These are phyloP conservation scores for Papiliotrema terrestris DNA, from an alignment of 1,284 basidiomycete species.

Conservation along the genomic window DNA sequence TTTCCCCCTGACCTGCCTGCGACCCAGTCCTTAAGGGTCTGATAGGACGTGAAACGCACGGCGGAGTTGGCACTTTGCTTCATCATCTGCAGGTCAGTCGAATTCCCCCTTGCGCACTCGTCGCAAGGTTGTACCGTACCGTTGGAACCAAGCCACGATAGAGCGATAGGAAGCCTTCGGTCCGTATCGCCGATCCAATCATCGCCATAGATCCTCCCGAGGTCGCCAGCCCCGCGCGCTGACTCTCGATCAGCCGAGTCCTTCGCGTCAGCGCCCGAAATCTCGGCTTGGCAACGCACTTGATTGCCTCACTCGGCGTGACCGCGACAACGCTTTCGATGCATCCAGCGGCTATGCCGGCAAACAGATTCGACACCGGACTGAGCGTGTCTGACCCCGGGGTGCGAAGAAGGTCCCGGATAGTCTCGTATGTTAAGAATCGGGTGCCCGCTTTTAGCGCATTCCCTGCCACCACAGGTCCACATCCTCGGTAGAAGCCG, in stretches of 20 bases:
- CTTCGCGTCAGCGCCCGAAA: conserved; percentile 47
- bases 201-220: conserved; percentile 80
- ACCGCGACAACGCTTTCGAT: conserved; percentile 86
- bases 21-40: too few species aligned
- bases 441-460: conserved; percentile 81
- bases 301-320: conserved; percentile 93
- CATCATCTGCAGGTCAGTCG: conserved; percentile 63
- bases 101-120: too few species aligned
- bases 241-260: conserved; percentile 90
- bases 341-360: conserved; percentile 86
- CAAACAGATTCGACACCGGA: conserved; percentile 74
- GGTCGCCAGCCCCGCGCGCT: conserved; percentile 73
- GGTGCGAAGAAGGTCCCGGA: too few species aligned
- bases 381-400: too few species aligned
- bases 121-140: too few species aligned
- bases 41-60: conserved; percentile 84
- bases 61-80: conserved; percentile 91
- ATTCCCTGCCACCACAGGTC: conserved; percentile 76
- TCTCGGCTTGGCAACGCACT: conserved; percentile 55
- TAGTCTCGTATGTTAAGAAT: conserved; percentile 85
- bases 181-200: conserved; percentile 69
- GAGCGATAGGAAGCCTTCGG: conserved; percentile 70
- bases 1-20: too few species aligned
- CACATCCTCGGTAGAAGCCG: conserved; percentile 77
- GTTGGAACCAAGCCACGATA: conserved; percentile 89